Evolutionary conservation across 2,329 filamentous ascomycete genomes (phyloP), one percentile per base, ranked within the genome.

Genomic region (Beauveria rudraprayagi): DNA sequence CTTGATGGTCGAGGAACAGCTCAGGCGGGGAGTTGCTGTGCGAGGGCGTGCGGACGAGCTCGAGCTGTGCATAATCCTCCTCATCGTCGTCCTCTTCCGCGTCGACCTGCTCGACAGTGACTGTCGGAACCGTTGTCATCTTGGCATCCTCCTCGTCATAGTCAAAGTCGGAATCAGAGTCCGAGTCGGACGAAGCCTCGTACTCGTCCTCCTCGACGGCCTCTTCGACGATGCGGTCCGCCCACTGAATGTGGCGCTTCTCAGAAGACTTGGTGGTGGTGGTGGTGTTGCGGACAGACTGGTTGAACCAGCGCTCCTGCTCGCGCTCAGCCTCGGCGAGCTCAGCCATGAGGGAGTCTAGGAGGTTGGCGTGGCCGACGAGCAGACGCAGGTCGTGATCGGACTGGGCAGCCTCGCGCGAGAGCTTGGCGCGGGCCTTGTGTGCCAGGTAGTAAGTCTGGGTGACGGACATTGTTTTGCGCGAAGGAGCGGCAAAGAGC

Each of bases 401-500:
- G 70, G 91, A 82, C 71, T 89, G 88, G 76, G 87, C 86, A 80
- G 94, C 94, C 80, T 97, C 93, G 66, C 83, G 85, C 67, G 92
- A 92, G 72, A 99, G 92, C 91, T 99, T 99, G 70, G 88, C 89
- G 75, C 94, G 87, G 73, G 94, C 94, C 77, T 92, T 93, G 83
- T 96, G 92, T 74, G 94, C 94, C 70, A 97, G 89, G 81, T 91
- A 96, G 88, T 97, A 99, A 64, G 93, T 97, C 79, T 97, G 92
- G 30, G 93, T 95, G 80, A 97, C 89, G 75, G 90, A 95, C 94
- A 97, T 97, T 79, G 89, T 92, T 77, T 92, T 90, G 79, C 89
- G 82, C 66, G 78, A 75, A 56, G 78, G 69, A 41, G 76, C 76
- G 66, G 75, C 72, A 30, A 73, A 70, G 58, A 69, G 70, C 63